Evolutionary conservation across 495 filamentous ascomycete species (phyloP), one percentile per base, ranked within the genome.

Genomic region (Xylona heveae): DNA sequence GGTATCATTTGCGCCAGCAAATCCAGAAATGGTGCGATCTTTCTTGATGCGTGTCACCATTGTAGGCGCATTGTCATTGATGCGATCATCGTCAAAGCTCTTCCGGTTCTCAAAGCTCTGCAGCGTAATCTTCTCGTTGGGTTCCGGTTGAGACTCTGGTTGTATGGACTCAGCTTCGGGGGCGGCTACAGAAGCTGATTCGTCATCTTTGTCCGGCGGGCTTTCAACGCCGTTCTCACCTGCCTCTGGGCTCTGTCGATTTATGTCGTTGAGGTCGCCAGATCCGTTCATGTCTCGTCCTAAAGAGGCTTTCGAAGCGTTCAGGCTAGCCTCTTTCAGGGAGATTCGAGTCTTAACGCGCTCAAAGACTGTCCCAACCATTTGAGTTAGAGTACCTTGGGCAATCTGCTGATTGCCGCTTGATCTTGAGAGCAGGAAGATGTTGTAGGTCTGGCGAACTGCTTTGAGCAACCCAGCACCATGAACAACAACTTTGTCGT

Each of bases 301-400:
- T 9, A 51, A 35, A 24, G 46, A 47, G 4, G 38, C 38, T 10
- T 61, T 67, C 16, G 53, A 58, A 8, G 67, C 43, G 38, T 58
- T 70, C 23, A 61, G 28, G 13, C 66, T 52, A 7, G 79, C 62
- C 45, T 93, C 84, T 50, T 91, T 94, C 58, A 81, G 70, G 35
- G 81, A 69, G 33, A 94, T 53, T 21, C 90, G 61, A n/a, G 66
- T 67, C 45, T 83, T 85, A 28, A 95, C 84, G 29, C 90, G 57
- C 50, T 99, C 90, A 41, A 95, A 95, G 2, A 99, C 88, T 10
- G 88, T 95, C 33, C 83, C 81, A 4, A 95, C 79, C 90, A 99
- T 99, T 52, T 99, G 90, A 0, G 88, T 93, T 30, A 99, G 57
- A 2, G 90, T 92, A 0, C 84, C 88, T 47, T 95, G 90, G 1